Evolutionary conservation across 345 rosid genomes (phyloP).

Genomic region (Heritiera fomes): DNA sequence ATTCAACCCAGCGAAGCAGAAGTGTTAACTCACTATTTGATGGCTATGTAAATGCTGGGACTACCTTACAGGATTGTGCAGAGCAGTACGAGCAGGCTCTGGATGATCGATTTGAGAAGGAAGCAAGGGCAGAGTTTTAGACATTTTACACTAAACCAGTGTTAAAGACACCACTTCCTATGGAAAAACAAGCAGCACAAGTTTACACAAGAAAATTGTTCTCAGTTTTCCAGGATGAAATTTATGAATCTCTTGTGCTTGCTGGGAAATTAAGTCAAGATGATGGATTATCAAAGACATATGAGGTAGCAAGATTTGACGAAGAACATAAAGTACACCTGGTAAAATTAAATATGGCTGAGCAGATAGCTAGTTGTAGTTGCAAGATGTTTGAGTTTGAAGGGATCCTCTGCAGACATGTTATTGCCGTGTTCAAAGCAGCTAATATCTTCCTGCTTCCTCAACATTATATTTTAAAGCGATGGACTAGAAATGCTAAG

Average conservation of each 20-base stretch:
- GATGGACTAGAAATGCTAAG: constrained; percentile 33
- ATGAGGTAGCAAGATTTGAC: constrained; percentile 36
- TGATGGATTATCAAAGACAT: constrained; percentile 18
- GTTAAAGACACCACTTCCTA: constrained; percentile 37
- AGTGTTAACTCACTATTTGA: constrained; percentile 42
- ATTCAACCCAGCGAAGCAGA: constrained; percentile 22
- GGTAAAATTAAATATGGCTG: constrained; percentile 24
- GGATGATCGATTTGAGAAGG: constrained; percentile 28
- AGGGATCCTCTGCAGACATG: constrained; percentile 38
- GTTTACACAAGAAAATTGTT: constrained; percentile 33
- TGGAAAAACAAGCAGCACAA: constrained; percentile 41
- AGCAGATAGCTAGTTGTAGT: constrained; percentile 31
- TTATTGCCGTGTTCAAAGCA: constrained; percentile 32
- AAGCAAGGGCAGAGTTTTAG: constrained; percentile 30
- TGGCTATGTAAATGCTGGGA: constrained; percentile 35
- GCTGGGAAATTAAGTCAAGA: constrained; percentile 30
- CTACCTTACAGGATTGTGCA: constrained; percentile 31
- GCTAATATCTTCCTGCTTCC: constrained; percentile 29
- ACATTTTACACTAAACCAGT: constrained; percentile 32
- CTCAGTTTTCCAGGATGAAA: constrained; percentile 33
- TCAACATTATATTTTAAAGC: constrained; percentile 32
- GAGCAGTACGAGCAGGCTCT: constrained; percentile 39
- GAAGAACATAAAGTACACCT: constrained; percentile 24
- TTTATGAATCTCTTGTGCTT: constrained; percentile 35
- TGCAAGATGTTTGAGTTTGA: constrained; percentile 39